A percentile compares a stretch with the other conserved stretches of the same genome.
phyloP scores from a whole-genome alignment of 257 asterid genomes.

The Petrea volubilis region DNA sequence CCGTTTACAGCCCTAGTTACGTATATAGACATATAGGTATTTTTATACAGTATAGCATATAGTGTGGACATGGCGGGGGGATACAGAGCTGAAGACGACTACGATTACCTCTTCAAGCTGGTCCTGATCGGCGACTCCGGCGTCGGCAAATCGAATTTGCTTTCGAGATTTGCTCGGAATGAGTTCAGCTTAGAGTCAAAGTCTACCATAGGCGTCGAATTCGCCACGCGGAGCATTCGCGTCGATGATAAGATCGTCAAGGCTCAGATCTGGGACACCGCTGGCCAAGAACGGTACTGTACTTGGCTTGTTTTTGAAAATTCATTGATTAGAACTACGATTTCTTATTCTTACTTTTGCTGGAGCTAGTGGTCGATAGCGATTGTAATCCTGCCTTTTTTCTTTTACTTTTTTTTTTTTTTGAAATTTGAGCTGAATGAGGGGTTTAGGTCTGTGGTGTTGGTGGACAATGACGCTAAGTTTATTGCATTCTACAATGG shows the following conservation, averaged over 20 bases:
- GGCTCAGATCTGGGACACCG: conserved; percentile 42
- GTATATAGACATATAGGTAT: not conserved
- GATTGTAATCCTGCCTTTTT: not conserved
- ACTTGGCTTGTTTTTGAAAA: not conserved
- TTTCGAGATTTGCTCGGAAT: conserved; percentile 27
- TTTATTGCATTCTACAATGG: not conserved
- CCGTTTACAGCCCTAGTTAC: too few relatives aligned
- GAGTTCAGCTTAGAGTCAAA: conserved; percentile 37
- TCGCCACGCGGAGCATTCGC: conserved; percentile 32
- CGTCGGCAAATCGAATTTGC: conserved; percentile 32
- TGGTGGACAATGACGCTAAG: not conserved
- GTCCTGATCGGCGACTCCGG: conserved; percentile 39
- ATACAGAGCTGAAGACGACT: conserved; percentile 35
- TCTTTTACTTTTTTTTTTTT: not conserved
- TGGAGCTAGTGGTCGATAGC: not conserved
- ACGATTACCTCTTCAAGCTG: conserved; percentile 36
- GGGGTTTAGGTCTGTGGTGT: conserved; percentile 17
- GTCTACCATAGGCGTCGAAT: conserved; percentile 36
- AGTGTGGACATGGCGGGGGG: conserved; percentile 25
- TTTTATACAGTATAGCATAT: not conserved
- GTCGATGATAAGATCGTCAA: conserved; percentile 36
- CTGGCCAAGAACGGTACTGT: conserved; percentile 31
- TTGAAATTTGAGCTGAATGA: not conserved
- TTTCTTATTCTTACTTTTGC: not conserved
- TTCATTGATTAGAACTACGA: not conserved